A percentile compares a stretch with the other conserved stretches of the same genome.
phyloP scores from a whole-genome alignment of 805 yeast species.

The Saccharomycopsis fermentans region DNA sequence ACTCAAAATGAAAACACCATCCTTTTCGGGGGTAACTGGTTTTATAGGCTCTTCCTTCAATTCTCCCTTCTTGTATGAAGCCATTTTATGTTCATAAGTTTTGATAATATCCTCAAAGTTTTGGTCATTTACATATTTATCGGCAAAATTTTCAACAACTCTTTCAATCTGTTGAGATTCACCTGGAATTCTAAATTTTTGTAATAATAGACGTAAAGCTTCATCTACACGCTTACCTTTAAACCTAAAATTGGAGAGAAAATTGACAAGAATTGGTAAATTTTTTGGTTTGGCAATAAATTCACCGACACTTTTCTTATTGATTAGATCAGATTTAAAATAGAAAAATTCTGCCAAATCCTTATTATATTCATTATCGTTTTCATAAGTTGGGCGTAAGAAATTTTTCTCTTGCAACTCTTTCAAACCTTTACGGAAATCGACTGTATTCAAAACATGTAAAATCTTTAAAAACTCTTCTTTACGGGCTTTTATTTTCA shows the following conservation, averaged over 20 bases:
- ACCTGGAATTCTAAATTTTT: constrained; percentile 87
- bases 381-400: not conserved
- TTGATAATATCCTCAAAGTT: constrained; percentile 23
- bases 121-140: constrained; percentile 63
- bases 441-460: constrained; percentile 55
- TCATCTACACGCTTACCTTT: constrained; percentile 79
- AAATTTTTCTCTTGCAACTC: constrained; percentile 8
- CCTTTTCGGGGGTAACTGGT: constrained; percentile 64
- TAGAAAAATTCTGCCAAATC: constrained; percentile 71
- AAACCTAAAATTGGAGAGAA: constrained; percentile 67
- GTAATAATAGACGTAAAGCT: constrained; percentile 72
- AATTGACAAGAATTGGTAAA: constrained; percentile 45
- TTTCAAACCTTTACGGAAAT: constrained; percentile 20
- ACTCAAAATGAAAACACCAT: constrained; percentile 80
- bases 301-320: constrained; percentile 84
- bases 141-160: constrained; percentile 77
- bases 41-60: constrained; percentile 19
- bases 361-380: constrained; percentile 18
- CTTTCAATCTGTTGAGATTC: constrained; percentile 96
- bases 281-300: constrained; percentile 70
- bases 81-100: constrained; percentile 18
- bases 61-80: constrained; percentile 8
- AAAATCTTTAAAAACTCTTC: constrained; percentile 71
- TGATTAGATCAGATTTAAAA: constrained; percentile 69
- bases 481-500: constrained; percentile 37